phyloP scores from a whole-genome alignment of 2,329 filamentous ascomycete species.

The Colletotrichum sp. region DNA sequence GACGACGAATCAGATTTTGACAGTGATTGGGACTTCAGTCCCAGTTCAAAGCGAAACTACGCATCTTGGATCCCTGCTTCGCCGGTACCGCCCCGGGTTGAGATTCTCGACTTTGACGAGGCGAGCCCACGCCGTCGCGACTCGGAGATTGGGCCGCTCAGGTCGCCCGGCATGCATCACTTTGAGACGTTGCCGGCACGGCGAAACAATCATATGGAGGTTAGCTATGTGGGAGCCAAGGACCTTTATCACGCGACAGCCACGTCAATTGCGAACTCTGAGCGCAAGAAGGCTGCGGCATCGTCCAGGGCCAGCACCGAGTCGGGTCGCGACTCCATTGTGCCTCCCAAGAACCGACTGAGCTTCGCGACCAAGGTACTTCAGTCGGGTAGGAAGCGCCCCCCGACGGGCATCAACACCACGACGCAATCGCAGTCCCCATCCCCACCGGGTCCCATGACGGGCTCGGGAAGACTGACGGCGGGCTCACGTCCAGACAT shows the following conservation, averaged over 20 bases:
- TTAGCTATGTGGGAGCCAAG: slow-evolving; percentile 19
- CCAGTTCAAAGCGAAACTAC: not conserved
- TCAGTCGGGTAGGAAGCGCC: slow-evolving; percentile 15
- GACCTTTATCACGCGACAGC: slow-evolving; percentile 30
- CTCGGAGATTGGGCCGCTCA: slow-evolving; percentile 11
- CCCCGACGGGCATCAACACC: slow-evolving; percentile 16
- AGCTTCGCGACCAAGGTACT: slow-evolving; percentile 20
- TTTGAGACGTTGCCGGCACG: slow-evolving; percentile 22
- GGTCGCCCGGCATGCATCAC: slow-evolving; percentile 22
- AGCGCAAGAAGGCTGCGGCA: not conserved
- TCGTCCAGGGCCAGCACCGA: not conserved
- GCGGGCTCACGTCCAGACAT: not conserved
- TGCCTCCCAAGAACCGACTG: not conserved
- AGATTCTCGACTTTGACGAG: slow-evolving; percentile 10
- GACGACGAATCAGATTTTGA: slow-evolving; percentile 14
- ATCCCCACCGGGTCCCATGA: not conserved
- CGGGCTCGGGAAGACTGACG: not conserved
- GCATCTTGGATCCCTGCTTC: slow-evolving; percentile 19
- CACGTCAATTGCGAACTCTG: slow-evolving; percentile 23
- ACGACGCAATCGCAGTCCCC: not conserved
- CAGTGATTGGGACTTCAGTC: slow-evolving; percentile 17
- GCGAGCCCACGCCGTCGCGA: slow-evolving; percentile 14
- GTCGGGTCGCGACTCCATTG: not conserved
- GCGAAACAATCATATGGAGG: slow-evolving; percentile 22
- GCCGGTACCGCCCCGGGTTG: slow-evolving; percentile 13